A percentile compares a stretch with the other conserved stretches of the same genome.
phyloP scores from a whole-genome alignment of 768 basidiomycete genomes.

The Pleurotus ostreatus region DNA sequence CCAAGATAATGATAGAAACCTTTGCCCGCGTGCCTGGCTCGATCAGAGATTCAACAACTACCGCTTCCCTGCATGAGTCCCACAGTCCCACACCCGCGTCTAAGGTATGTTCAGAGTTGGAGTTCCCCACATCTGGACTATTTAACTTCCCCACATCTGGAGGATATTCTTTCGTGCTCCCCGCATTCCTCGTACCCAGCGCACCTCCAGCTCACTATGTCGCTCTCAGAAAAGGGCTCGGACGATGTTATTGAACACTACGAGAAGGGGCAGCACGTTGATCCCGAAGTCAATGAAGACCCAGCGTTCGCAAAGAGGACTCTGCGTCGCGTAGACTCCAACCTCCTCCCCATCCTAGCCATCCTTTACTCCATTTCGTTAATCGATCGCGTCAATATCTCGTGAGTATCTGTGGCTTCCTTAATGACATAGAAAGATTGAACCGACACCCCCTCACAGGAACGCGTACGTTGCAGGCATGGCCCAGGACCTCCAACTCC shows the following conservation, averaged over 20 bases:
- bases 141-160: constrained; percentile 5
- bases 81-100: too few relatives aligned
- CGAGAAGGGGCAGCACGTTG: constrained; percentile 1
- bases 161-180: not conserved
- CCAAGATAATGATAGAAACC: too few relatives aligned
- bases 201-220: not conserved
- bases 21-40: not conserved
- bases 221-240: not conserved
- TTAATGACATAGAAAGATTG: too few relatives aligned
- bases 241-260: not conserved
- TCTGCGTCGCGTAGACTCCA: constrained; percentile 34
- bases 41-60: not conserved
- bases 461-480: constrained; percentile 31
- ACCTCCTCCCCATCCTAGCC: constrained; percentile 39
- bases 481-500: constrained; percentile 20
- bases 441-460: constrained; percentile 19
- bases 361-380: constrained; percentile 39
- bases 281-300: constrained; percentile 4
- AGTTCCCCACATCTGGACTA: constrained; percentile 7
- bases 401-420: not conserved
- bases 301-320: constrained; percentile 4
- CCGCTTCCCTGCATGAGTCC: not conserved
- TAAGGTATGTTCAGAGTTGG: not conserved
- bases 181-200: not conserved
- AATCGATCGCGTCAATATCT: constrained; percentile 39